Evolutionary conservation across 345 rosid species (phyloP), one percentile per base, ranked within the genome.

Genomic region (Cardamine occulta): DNA sequence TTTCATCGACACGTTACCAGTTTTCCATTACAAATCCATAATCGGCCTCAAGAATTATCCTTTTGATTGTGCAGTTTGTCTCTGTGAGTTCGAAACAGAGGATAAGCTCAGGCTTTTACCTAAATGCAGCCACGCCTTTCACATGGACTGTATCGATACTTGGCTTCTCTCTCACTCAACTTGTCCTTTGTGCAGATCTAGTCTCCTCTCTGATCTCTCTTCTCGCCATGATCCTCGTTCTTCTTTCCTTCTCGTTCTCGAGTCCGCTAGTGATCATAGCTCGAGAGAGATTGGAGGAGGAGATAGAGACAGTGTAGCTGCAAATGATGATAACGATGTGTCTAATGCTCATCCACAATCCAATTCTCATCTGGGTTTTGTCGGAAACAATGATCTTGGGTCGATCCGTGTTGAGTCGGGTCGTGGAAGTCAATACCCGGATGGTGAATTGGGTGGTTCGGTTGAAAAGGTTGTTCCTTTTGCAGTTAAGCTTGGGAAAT

Each of bases 161-260:
- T 95, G 99, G 99, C 91, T 95, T 53, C 80, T 95, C 84, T 95
- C 98, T 75, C 99, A 95, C 84, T 95, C 99, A 14, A 95, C 96
- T 69, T 95, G 99, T 83, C 99, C 99, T 47, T 83, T 93, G n/a
- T 95, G 98, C 63, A 84, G 99, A 85, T 89, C 87, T 9, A 78
- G 84, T 60, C 80, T 95, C 81, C 82, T 93, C 70, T 84, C 89
- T 17, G 99, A 89, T 74, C 84, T 87, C 82, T 68, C 78, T 44
- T 72, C 90, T 23, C 85, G 81, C n/a, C 85, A 79, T 73, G 77
- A 72, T 14, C 78, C 73, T 60, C 76, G 65, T 53, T 82, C 96
- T 7, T 91, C 98, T 40, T 53, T 88, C 65, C 88, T 93, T 70
- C 87, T 89, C 57, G 86, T 90, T 70, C 97, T 95, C 35, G 99